These are phyloP conservation scores for Geotrichum carabidarum DNA, from an alignment of 1,139 yeast species.

Conservation along the genomic window DNA sequence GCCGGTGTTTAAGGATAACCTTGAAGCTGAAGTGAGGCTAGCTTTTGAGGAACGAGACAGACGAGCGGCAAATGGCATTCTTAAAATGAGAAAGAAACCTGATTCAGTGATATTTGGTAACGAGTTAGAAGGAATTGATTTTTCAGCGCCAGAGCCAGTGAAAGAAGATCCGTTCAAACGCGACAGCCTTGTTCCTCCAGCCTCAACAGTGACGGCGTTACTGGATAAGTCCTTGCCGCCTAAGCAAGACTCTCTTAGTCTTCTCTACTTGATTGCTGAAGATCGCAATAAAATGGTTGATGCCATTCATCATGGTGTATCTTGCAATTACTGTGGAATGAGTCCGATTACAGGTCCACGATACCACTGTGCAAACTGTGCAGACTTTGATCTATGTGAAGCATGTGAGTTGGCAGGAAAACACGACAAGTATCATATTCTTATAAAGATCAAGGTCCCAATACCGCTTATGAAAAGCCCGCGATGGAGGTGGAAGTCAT, in stretches of 20 bases:
- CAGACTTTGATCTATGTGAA: constrained; percentile 35
- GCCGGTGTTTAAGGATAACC: no score
- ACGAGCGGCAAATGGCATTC: no score
- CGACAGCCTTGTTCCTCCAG: neutral
- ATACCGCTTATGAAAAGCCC: constrained; percentile 32
- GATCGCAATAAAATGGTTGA: constrained; percentile 20
- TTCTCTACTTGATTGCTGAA: constrained; percentile 30
- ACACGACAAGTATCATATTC: constrained; percentile 29
- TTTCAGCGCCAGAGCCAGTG: neutral
- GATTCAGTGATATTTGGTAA: neutral
- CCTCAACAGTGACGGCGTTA: neutral
- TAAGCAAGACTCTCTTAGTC: constrained; percentile 5
- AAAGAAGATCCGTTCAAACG: constrained; percentile 1
- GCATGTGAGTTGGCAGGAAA: constrained; percentile 28
- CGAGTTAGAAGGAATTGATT: neutral
- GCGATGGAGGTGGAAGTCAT: constrained; percentile 28
- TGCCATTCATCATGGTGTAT: constrained; percentile 32
- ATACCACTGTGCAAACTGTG: constrained; percentile 34
- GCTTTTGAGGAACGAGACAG: no score
- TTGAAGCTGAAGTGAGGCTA: no score
- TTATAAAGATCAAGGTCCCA: constrained; percentile 30
- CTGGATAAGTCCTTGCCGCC: neutral
- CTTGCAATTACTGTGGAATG: constrained; percentile 33
- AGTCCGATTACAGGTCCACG: constrained; percentile 34
- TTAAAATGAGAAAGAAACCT: neutral